Base-by-base conservation (phyloP, 2,329 filamentous ascomycete genomes). In the Chaetomium olivaceum region DNA sequence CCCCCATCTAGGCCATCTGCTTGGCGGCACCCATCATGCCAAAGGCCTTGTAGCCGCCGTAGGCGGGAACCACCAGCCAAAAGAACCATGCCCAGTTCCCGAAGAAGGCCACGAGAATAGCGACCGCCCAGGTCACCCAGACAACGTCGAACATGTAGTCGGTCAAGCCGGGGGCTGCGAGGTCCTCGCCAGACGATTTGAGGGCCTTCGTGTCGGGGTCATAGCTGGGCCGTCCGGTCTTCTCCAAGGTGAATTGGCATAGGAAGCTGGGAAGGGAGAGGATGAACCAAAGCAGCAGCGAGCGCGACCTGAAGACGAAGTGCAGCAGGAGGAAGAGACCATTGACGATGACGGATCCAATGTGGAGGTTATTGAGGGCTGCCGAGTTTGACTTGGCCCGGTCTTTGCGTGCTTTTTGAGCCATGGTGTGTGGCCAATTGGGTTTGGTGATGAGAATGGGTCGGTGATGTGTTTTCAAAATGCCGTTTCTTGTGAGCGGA, bases 141-240 rank as follows among this genome's bases (percentile, higher is more conserved):
- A 97, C 82, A 58, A 97, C 87, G 79, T 99, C 95, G 85, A 96
- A 99, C 90, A 98, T 92, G 82, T 96, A 98, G 80, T 97, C 95
- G 12, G 94, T 98, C 81, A 99, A 80, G 4, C 95, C 95, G 39
- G 89, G 85, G 11, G 92, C 91, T 61, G 91, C 88, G 60, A 99
- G 86, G 77, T 99, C 95, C 76, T 98, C 93, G 52, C 95, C 94
- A 0, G 91, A 82, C 36, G 85, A 87, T 76, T 87, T 88, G 68
- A 98, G 82, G n/a, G 89, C 83, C 16, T 83, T 84, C 57, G 87
- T 88, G 29, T 80, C 79, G 25, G 87, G 76, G 70, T 88, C 86
- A 75, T 89, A 91, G 67, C 82, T 88, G 27, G 95, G 95, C 11
- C 94, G 91, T 14, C 91, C 92, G 8, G 93, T 87, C 56, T 85